Evolutionary conservation across 805 yeast genomes (phyloP), one percentile per base, ranked within the genome.

Genomic region (Wickerhamomyces xylosicus): DNA sequence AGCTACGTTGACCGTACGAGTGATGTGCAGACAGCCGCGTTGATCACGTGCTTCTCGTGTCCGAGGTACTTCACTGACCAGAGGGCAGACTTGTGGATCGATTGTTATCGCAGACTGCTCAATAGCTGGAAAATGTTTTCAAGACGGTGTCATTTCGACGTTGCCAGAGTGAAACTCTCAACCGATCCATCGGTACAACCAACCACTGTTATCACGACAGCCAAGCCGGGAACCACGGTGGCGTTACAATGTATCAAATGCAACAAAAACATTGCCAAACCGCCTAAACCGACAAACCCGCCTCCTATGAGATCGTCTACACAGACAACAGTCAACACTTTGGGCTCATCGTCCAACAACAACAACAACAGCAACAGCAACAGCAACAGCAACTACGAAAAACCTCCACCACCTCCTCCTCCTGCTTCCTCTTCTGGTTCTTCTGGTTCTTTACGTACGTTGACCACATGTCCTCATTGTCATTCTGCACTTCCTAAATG

Each of bases 21-120:
- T 38, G 98, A 90, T 57, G 82, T 87, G 2, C 98, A 90, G 57
- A 87, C 95, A 0, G 96, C 95, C 0, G 79, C 95, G 0, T 60
- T 89, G 38, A 77, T 90, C 3, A 72, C 85, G 0, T 69, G 89
- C 5, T 85, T 73, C 61, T 95, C 87, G 0, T 79, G 79, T 37
- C 97, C 97, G 0, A 66, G 87, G 43, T 89, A 82, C 57, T 85
- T 89, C 57, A 61, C 61, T 9, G 95, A 86, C 55, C 62, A 59
- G 4, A 63, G 95, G 41, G 85, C 81, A 2, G 81, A 79, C 22
- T 73, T 71, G 42, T 90, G 98, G 98, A 68, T 79, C 4, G 74
- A 73, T 35, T 70, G 76, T 36, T 85, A 87, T 54, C 61, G 92
- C 36, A 57, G 57, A 14, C 57, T 87, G 48, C 61, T 87, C 34